phyloP scores from a whole-genome alignment of 176 grass and related monocot species.

The Hyparrhenia diplandra region DNA sequence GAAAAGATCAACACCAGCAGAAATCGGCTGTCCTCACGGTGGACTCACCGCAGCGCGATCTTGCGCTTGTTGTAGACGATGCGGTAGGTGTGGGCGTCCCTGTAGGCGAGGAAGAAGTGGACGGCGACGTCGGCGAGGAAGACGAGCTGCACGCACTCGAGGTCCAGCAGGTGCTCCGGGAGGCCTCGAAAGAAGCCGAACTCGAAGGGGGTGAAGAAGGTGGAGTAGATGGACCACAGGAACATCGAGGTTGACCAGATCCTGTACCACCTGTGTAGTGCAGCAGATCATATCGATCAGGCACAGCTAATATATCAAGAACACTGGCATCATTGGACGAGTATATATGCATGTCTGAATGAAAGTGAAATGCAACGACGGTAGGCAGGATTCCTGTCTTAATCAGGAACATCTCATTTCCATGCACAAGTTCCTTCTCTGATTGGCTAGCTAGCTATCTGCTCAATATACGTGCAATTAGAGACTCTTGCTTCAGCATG shows the following conservation, averaged over 20 bases:
- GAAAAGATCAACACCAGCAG: too few species aligned
- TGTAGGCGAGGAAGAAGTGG: slow-evolving; percentile 71
- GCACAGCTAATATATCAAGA: not conserved
- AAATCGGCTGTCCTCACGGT: too few species aligned
- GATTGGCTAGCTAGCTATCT: slow-evolving; percentile 8
- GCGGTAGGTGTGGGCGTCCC: slow-evolving; percentile 63
- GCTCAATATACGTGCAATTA: not conserved
- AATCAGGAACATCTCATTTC: not conserved
- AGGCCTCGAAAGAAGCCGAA: slow-evolving; percentile 80
- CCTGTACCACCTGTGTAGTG: slow-evolving; percentile 48
- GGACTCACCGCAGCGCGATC: slow-evolving; percentile 72
- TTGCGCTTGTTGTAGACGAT: slow-evolving; percentile 55
- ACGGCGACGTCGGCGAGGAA: slow-evolving; percentile 74
- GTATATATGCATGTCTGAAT: not conserved
- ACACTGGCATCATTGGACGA: not conserved
- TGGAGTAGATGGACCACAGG: slow-evolving; percentile 80
- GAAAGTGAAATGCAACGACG: not conserved
- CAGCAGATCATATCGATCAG: not conserved
- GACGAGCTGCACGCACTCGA: slow-evolving; percentile 76
- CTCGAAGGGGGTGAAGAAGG: slow-evolving; percentile 85
- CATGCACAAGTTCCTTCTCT: slow-evolving; percentile 9
- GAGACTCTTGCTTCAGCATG: not conserved
- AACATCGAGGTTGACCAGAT: slow-evolving; percentile 65
- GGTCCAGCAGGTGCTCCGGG: slow-evolving; percentile 52
- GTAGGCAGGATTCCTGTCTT: not conserved